phyloP scores from a whole-genome alignment of 441 rosid species.

The Eutrema salsugineum region DNA sequence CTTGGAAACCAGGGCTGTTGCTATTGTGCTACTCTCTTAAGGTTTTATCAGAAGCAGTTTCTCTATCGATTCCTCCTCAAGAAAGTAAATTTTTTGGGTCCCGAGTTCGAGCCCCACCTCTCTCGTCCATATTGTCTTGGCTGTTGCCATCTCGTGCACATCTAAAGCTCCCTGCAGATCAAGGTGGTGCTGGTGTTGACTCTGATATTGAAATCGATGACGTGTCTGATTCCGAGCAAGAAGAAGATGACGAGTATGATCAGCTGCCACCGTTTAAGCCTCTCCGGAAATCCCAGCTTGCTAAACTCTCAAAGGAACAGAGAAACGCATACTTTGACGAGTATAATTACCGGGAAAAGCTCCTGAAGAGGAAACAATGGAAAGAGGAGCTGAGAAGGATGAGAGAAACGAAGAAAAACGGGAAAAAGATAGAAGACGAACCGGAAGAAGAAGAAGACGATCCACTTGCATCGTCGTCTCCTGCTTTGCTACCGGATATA shows the following conservation, averaged over 20 bases:
- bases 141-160: conserved; percentile 72
- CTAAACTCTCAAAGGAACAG: conserved; percentile 55
- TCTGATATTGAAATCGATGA: conserved; percentile 67
- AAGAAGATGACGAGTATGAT: conserved; percentile 74
- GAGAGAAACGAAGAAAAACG: conserved; percentile 58
- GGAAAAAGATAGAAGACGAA: conserved; percentile 25
- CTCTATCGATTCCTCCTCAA: conserved; percentile 35
- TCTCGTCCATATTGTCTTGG: conserved; percentile 33
- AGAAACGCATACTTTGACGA: conserved; percentile 57
- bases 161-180: conserved; percentile 57
- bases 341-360: conserved; percentile 64
- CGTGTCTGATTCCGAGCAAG: conserved; percentile 58
- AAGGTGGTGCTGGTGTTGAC: conserved; percentile 40
- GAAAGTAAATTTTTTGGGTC: conserved; percentile 59
- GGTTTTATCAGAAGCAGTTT: no score
- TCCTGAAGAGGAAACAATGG: conserved; percentile 63
- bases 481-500: conserved; percentile 41
- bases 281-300: conserved; percentile 47
- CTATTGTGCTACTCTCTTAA: conserved; percentile 45
- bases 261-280: conserved; percentile 85
- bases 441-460: conserved; percentile 41
- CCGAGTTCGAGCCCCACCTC: conserved; percentile 47
- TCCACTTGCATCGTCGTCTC: no score
- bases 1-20: conserved; percentile 67
- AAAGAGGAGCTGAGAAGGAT: conserved; percentile 44